Percentiles rank a stretch among this genome's conserved stretches.
phyloP scores from a whole-genome alignment of 2,329 filamentous ascomycete genomes.

The Trichophyton schoenleinii region DNA sequence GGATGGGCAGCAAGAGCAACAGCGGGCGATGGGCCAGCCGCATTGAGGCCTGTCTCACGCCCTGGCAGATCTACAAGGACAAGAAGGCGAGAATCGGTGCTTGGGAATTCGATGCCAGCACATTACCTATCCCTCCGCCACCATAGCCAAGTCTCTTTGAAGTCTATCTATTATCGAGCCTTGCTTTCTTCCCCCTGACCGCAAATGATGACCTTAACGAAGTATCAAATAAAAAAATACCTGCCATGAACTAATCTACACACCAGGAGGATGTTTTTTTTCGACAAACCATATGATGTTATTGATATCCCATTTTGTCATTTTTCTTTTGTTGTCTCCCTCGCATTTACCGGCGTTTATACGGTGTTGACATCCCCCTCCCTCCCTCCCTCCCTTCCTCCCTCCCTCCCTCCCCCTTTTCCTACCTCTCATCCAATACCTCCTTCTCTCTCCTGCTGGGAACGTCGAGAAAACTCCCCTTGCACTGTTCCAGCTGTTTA shows the following conservation, averaged over 20 bases:
- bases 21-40: slow-evolving; percentile 24
- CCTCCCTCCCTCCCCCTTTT: background rate
- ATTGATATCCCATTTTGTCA: background rate
- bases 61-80: slow-evolving; percentile 23
- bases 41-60: slow-evolving; percentile 29
- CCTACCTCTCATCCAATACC: background rate
- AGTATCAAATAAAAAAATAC: too few species aligned
- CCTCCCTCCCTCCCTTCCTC: too few species aligned
- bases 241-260: too few species aligned
- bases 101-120: slow-evolving; percentile 28
- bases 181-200: background rate
- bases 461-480: background rate
- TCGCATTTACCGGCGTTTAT: background rate
- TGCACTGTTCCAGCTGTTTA: background rate
- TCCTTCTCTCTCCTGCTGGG: background rate
- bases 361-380: background rate
- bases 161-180: too few species aligned
- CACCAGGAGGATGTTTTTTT: too few species aligned
- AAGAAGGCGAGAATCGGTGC: slow-evolving; percentile 19
- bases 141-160: background rate
- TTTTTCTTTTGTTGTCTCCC: background rate
- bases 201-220: background rate
- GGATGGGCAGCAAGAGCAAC: slow-evolving; percentile 28
- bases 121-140: slow-evolving; percentile 21
- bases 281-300: background rate